These are phyloP conservation scores for Pythium utonaiense DNA, from an alignment of 352 stramenopile genomes.

Conservation along the genomic window DNA sequence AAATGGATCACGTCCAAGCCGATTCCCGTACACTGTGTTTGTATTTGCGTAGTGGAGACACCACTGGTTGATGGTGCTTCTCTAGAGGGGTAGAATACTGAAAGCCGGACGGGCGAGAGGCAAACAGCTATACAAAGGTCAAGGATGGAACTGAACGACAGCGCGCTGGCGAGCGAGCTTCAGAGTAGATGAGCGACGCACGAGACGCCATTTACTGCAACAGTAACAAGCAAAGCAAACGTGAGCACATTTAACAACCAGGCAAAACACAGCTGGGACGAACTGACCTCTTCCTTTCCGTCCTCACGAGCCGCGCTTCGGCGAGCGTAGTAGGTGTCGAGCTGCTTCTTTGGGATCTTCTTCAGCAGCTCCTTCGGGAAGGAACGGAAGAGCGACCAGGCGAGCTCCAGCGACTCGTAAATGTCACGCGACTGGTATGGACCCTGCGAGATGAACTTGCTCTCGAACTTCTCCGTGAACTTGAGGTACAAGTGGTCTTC, in stretches of 20 bases:
- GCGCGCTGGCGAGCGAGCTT: background rate
- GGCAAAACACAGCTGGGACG: background rate
- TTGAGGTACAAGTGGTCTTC: conserved; percentile 99
- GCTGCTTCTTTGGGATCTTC: conserved; percentile 99
- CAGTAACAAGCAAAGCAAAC: background rate
- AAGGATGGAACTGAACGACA: conserved; percentile 1
- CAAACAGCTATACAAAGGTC: conserved; percentile 21
- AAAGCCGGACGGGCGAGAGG: conserved; percentile 4
- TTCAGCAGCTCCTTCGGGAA: conserved; percentile 99
- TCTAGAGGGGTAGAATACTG: conserved; percentile 2
- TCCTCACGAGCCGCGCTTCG: conserved; percentile 83
- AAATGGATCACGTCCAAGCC: background rate
- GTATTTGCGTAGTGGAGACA: background rate
- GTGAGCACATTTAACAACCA: background rate
- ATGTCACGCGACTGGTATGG: conserved; percentile 98
- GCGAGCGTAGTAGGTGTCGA: conserved; percentile 97
- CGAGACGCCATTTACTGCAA: background rate
- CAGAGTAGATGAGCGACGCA: background rate
- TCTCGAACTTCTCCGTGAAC: conserved; percentile 99
- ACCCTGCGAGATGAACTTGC: conserved; percentile 97
- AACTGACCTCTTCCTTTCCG: conserved; percentile 72
- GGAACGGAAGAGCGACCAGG: conserved; percentile 97
- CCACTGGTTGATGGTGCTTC: background rate
- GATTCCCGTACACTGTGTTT: conserved; percentile 3
- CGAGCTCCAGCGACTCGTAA: conserved; percentile 98